phyloP scores from a whole-genome alignment of 306 rosid genomes.

The Prunus persica region Prunus_persica_NCBIv2 NC_034009.1:27076501-27077000 shows the following conservation, averaged over 20 bases:
- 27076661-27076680: constrained; percentile 94
- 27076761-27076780: constrained; percentile 97
- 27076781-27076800: constrained; percentile 75
- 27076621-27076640: constrained; percentile 96
- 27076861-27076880: constrained; percentile 69
- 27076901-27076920: constrained; percentile 75
- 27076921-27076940: constrained; percentile 80
- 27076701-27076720: constrained; percentile 69
- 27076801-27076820: constrained; percentile 92
- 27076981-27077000: constrained; percentile 97
- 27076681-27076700: constrained; percentile 87
- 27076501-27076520: constrained; percentile 12
- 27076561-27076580: background rate
- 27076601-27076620: constrained; percentile 94
- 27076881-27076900: constrained; percentile 72
- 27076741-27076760: constrained; percentile 81
- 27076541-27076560: background rate
- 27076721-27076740: constrained; percentile 83
- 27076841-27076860: constrained; percentile 74
- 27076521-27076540: background rate
- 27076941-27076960: constrained; percentile 63
- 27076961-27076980: constrained; percentile 84
- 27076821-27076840: constrained; percentile 89
- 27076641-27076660: constrained; percentile 89
- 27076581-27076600: constrained; percentile 77